Evolutionary conservation across 805 yeast genomes (phyloP), one percentile per base, ranked within the genome.

Genomic region (Cyberlindnera mississippiensis): DNA sequence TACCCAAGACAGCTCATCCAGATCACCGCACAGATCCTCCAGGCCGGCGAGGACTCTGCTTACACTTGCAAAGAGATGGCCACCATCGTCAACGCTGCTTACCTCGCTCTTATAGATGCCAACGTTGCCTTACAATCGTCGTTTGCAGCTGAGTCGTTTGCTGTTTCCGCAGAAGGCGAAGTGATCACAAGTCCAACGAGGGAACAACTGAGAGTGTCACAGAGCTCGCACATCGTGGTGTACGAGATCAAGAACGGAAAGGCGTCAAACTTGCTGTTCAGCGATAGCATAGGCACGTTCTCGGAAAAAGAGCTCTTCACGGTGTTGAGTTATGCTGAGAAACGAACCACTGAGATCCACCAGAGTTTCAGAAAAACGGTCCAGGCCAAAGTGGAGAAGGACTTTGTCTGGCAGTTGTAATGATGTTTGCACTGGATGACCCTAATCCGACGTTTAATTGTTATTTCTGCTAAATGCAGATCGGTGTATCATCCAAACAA

Each of bases 1-100:
- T 82, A 85, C 58, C 97, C 99, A 0, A 73, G 96, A 45, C 89
- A 87, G 52, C 69, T 82, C 32, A 71, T 85, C 20, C 90, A 84
- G 55, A 67, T 85, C 3, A 82, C 78, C 4, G 73, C 79, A 19
- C 93, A 85, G 59, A 62, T 83, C 5, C 56, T 84, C 27, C 78
- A 77, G 44, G 58, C 78, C 20, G 79, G 78, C 14, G 76, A 72
- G 47, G 57, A 62, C n/a, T 46, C 46, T 13, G 62, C 62, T 15
- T 50, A 58, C 38, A 44, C 60, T 6, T 37, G 50, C 11, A 53
- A 51, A 31, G 60, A 58, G 35, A 41, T 52, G 16, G 45, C 57
- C 17, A 50, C 56, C 12, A 51, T 52, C 17, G 70, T 91, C 30
- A 91, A 93, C 60, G 81, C 88, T 3, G 66, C 81, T 2, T 80